phyloP scores from a whole-genome alignment of 2,329 filamentous ascomycete species.

The Penicillium sp. region DNA sequence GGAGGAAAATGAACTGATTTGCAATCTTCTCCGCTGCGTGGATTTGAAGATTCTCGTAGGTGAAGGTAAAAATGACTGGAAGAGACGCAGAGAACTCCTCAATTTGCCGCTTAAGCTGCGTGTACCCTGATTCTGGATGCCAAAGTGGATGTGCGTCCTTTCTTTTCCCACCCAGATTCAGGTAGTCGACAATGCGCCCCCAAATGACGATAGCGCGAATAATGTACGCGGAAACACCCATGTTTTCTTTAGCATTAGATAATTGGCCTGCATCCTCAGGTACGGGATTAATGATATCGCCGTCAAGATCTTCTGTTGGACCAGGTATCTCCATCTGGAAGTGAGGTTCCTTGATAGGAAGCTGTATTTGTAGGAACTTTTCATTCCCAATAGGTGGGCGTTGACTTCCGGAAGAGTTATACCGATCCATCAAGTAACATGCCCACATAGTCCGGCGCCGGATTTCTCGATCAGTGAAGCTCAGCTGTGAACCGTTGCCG shows the following conservation, averaged over 20 bases:
- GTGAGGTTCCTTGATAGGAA: constrained; percentile 85
- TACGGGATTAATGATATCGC: constrained; percentile 64
- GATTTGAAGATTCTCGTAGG: constrained; percentile 74
- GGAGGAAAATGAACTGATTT: constrained; percentile 89
- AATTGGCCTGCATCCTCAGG: constrained; percentile 64
- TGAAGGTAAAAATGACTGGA: constrained; percentile 74
- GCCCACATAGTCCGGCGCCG: constrained; percentile 95
- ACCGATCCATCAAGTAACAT: constrained; percentile 95
- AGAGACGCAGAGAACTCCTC: constrained; percentile 69
- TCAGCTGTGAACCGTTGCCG: constrained; percentile 62
- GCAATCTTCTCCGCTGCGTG: constrained; percentile 82
- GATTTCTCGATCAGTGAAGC: constrained; percentile 91
- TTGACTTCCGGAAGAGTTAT: constrained; percentile 93
- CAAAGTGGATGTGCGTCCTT: constrained; percentile 76
- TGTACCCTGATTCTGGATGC: constrained; percentile 75
- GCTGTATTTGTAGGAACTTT: constrained; percentile 81
- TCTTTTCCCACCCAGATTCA: constrained; percentile 86
- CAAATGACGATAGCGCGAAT: constrained; percentile 82
- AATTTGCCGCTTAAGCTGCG: constrained; percentile 67
- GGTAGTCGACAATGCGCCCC: constrained; percentile 84
- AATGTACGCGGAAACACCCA: constrained; percentile 91
- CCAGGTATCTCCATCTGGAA: constrained; percentile 91
- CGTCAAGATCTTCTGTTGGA: constrained; percentile 78
- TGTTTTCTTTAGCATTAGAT: constrained; percentile 72
- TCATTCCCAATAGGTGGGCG: constrained; percentile 88